phyloP scores from a whole-genome alignment of 306 rosid genomes.

The Sechiopsis laciniata region DNA sequence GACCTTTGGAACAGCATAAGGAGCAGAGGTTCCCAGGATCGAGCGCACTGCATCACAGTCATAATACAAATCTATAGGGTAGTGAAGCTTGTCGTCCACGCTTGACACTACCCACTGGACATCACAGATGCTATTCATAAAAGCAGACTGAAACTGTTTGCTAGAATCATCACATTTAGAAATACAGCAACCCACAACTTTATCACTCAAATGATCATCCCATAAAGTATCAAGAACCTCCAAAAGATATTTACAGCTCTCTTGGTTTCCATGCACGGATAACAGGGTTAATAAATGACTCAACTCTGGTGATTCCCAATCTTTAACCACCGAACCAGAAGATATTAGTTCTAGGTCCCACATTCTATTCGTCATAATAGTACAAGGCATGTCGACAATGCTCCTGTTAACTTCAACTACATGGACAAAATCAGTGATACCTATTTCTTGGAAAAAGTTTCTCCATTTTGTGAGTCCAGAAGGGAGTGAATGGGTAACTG shows the following conservation, averaged over 20 bases:
- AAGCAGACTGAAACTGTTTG: conserved; percentile 57
- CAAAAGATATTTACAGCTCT: conserved; percentile 58
- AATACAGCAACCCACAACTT: conserved; percentile 44
- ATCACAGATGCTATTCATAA: conserved; percentile 59
- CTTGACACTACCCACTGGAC: conserved; percentile 61
- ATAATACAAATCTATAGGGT: conserved; percentile 62
- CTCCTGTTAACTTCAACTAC: conserved; percentile 58
- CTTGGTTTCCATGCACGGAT: conserved; percentile 44
- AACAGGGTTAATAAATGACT: conserved; percentile 48
- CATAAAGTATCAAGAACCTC: conserved; percentile 72
- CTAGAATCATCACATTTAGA: conserved; percentile 39
- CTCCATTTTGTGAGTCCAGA: conserved; percentile 61
- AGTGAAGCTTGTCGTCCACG: conserved; percentile 59
- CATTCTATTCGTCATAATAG: conserved; percentile 36
- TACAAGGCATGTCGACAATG: conserved; percentile 39
- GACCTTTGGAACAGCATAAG: conserved; percentile 90
- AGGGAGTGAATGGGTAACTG: conserved; percentile 49
- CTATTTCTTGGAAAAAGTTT: conserved; percentile 66
- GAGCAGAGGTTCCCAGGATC: conserved; percentile 64
- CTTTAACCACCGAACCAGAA: conserved; percentile 50
- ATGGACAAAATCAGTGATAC: conserved; percentile 69
- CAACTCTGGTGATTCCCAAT: conserved; percentile 84
- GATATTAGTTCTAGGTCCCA: conserved; percentile 56
- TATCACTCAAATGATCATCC: conserved; percentile 71
- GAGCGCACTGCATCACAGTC: conserved; percentile 69